phyloP scores from a whole-genome alignment of 192 early-diverging fungal genomes.

The Coemansia sp. region DNA sequence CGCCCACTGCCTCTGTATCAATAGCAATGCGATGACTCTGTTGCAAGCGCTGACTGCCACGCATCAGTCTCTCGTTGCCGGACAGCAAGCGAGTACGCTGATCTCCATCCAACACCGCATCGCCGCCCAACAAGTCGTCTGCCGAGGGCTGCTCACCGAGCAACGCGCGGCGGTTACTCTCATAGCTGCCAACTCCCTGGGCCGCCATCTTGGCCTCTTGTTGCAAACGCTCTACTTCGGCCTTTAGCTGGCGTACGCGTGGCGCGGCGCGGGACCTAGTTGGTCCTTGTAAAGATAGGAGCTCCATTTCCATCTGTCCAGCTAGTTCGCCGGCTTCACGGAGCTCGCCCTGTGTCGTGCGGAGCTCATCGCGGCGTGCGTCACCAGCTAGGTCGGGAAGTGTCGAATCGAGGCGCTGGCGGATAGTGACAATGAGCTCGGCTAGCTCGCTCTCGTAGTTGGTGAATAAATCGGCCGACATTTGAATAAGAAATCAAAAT shows the following conservation, averaged over 20 bases:
- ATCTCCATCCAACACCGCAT: slow-evolving; percentile 52
- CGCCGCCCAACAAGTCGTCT: slow-evolving; percentile 59
- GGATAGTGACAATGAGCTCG: slow-evolving; percentile 61
- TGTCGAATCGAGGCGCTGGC: slow-evolving; percentile 59
- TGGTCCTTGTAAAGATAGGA: slow-evolving; percentile 70
- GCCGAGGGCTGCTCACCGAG: slow-evolving; percentile 55
- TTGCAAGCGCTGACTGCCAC: slow-evolving; percentile 79
- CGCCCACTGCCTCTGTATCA: slow-evolving; percentile 89
- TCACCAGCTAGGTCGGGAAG: slow-evolving; percentile 68
- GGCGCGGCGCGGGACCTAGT: slow-evolving; percentile 68
- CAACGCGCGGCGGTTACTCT: slow-evolving; percentile 63
- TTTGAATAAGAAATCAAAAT: slow-evolving; percentile 3
- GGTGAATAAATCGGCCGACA: slow-evolving; percentile 76
- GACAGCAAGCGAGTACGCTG: slow-evolving; percentile 78
- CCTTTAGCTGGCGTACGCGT: slow-evolving; percentile 71
- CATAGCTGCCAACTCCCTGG: slow-evolving; percentile 33
- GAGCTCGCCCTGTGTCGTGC: slow-evolving; percentile 75
- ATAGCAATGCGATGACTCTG: slow-evolving; percentile 88
- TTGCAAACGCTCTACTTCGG: slow-evolving; percentile 78
- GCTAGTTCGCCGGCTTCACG: slow-evolving; percentile 93
- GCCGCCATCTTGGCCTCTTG: slow-evolving; percentile 61
- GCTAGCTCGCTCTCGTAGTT: slow-evolving; percentile 88
- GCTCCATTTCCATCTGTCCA: slow-evolving; percentile 93
- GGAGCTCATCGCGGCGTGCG: slow-evolving; percentile 25
- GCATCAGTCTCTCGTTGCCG: slow-evolving; percentile 85